Evolutionary conservation across 176 grass and related monocot genomes (phyloP).

Genomic region (Sorghum bicolor): DNA sequence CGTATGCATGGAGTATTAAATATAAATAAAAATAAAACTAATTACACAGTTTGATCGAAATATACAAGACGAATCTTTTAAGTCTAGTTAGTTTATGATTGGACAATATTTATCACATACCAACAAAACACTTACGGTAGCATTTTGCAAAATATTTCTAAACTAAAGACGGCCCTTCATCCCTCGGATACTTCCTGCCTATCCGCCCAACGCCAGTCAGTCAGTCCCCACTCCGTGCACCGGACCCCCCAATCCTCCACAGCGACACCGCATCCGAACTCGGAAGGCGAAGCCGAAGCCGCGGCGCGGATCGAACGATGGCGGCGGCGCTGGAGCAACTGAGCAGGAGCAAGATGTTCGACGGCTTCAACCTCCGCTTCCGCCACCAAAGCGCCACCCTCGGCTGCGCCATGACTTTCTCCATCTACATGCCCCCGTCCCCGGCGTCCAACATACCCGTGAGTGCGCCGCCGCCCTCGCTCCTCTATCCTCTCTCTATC

Average conservation of each 20-base stretch:
- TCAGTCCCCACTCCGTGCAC: background rate
- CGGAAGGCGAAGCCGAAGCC: constrained; percentile 20
- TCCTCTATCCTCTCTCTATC: background rate
- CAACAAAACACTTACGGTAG: no score
- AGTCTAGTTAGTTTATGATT: no score
- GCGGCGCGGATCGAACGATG: constrained; percentile 21
- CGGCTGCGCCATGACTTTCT: constrained; percentile 95
- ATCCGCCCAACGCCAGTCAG: background rate
- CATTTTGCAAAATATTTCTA: no score
- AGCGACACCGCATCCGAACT: constrained; percentile 4
- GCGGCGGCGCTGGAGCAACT: constrained; percentile 56
- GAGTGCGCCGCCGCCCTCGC: background rate
- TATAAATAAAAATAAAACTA: no score
- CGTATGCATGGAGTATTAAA: no score
- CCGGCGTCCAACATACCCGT: constrained; percentile 61
- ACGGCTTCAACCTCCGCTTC: constrained; percentile 74
- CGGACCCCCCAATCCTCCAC: background rate
- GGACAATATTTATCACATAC: no score
- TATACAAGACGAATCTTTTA: no score
- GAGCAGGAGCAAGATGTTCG: constrained; percentile 91
- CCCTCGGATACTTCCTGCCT: constrained; percentile 1
- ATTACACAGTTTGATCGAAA: no score
- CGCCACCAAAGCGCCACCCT: constrained; percentile 80
- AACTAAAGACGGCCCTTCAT: no score
- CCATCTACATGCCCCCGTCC: constrained; percentile 68